Evolutionary conservation across 495 filamentous ascomycete species (phyloP), one percentile per base, ranked within the genome.

Genomic region (Rhizodiscina lignyota): DNA sequence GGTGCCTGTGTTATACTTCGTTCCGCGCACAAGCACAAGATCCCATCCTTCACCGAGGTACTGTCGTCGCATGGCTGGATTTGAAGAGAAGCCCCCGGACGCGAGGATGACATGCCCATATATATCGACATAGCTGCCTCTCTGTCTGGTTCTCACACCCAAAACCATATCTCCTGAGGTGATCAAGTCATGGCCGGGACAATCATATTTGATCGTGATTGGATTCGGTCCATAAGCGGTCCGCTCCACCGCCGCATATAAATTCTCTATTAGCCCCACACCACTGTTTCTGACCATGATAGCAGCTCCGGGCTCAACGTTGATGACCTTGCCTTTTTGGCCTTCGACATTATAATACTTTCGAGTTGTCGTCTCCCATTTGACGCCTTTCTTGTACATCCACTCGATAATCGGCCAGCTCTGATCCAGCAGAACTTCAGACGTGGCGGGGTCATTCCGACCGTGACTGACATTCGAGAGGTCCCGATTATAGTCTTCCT

Each of bases 11-110:
- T 77, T 76, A 38, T 67, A 73, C 1, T 62, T 67, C 0, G 71
- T 74, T 0, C 74, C 73, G 10, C 72, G 60, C 0, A 77, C 71
- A 10, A 61, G 48, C 0, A 70, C 71, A 4, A 63, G 35, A 36
- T 77, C 72, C 74, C 73, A 79, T 0, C 61, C 61, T 0, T 68
- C 68, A 0, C 74, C 73, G 1, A 77, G 60, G 42, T 66, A 74
- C 38, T 72, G 63, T 0, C 56, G 45, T 1, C 71, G 57, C 48
- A 75, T 45, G 4, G 55, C 51, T 0, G 73, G 54, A 30, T 63
- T 69, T 13, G 70, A 58, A 44, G 77, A 67, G 41, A 77, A 77
- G 0, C 74, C 74, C 4, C 74, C 73, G 4, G 66, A 62, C 0
- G 68, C 67, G 5, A 79, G 50, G 13, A 77, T 50, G 1, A 74